Evolutionary conservation across 768 basidiomycete species (phyloP).

Genomic region (Xerocomus spinulosus): DNA sequence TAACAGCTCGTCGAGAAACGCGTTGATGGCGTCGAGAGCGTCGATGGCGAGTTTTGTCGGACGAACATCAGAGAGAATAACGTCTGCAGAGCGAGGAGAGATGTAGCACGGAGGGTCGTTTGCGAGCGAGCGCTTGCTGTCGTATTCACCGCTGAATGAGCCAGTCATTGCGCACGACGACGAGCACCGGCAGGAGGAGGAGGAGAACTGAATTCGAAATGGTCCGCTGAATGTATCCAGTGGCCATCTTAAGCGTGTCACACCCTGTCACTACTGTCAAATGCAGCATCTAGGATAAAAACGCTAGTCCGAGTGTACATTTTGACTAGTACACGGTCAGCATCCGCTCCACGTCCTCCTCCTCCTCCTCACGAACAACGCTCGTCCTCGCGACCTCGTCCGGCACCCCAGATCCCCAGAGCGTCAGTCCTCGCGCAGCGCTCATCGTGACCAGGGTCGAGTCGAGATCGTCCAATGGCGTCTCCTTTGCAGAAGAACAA

Average conservation of each 20-base stretch:
- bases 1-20: conserved; percentile 79
- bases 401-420: conserved; percentile 42
- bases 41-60: conserved; percentile 81
- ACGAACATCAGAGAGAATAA: conserved; percentile 88
- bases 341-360: too few relatives aligned
- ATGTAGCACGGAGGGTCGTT: conserved; percentile 61
- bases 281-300: neutral
- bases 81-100: conserved; percentile 79
- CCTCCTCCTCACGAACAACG: too few relatives aligned
- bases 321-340: too few relatives aligned
- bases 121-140: conserved; percentile 10
- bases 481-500: conserved; percentile 38
- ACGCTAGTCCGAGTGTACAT: neutral
- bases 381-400: too few relatives aligned
- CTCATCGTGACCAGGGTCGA: conserved; percentile 46
- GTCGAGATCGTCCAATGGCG: conserved; percentile 43
- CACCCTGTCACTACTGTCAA: neutral
- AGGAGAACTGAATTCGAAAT: conserved; percentile 7
- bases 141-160: conserved; percentile 40
- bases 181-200: conserved; percentile 15
- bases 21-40: conserved; percentile 75
- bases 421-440: conserved; percentile 44
- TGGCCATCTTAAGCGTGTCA: conserved; percentile 21
- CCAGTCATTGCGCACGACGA: conserved; percentile 39
- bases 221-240: conserved; percentile 3